Evolutionary conservation across 2,329 filamentous ascomycete genomes (phyloP), one percentile per base, ranked within the genome.

Genomic region (Proliferodiscus dingleyae): DNA sequence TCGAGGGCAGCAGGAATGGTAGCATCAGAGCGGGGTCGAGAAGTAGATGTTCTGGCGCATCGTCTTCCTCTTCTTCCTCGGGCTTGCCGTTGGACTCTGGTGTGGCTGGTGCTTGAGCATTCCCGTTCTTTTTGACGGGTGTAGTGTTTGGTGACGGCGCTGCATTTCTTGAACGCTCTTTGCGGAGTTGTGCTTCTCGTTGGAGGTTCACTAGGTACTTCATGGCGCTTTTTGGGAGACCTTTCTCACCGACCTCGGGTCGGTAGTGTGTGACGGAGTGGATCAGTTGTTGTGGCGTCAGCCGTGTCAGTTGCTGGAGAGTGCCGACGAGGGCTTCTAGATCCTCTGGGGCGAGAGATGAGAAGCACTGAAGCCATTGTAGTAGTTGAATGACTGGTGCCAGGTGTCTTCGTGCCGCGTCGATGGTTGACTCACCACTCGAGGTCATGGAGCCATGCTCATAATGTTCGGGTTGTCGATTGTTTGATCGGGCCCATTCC

Each of bases 311-410:
- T 64, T 97, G 93, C 61, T 95, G 85, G 18, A 97, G 70, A 0
- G 93, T 98, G 13, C 82, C 87, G 23, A 95, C 82, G 13, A 98
- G 75, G 2, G 89, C 88, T 61, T 95, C 89, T 29, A 93, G 72
- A 61, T 97, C 90, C 61, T 97, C 89, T 9, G 72, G 69, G 4
- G 83, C 89, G 3, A 97, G 76, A 1, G 89, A 95, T 1, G 93
- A 97, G 67, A 97, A 97, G 66, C 90, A 96, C 64, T 98, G 93
- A 28, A 98, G 73, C 93, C 93, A 98, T 66, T 98, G 93, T 5
- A 98, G 73, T 2, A 98, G 74, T 65, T 98, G 93, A 45, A 97
- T 90, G 16, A 95, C 79, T 4, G 93, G 93, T 6, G 87, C 85
- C 16, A 98, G 74, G 64, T 98, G 91, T 50, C 84, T 79, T 54